Conservation (phyloP, 2,329 filamentous ascomycete species). For the Ascosphaera aggregata region DNA sequence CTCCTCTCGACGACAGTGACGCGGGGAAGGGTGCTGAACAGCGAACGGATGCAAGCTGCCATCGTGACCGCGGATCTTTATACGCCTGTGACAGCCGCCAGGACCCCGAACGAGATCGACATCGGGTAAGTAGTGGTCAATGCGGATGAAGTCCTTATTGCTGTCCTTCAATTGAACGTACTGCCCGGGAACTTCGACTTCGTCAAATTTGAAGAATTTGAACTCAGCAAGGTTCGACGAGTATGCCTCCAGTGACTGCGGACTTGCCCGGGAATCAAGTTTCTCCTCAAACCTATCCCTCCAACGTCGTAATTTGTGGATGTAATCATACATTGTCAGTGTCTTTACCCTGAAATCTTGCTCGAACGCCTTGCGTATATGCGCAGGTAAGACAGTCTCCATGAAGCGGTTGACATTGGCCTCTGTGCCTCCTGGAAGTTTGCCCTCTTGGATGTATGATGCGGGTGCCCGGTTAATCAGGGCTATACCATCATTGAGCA, state of each 20-base stretch:
- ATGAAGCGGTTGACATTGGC: constrained; percentile 93
- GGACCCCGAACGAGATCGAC: constrained; percentile 83
- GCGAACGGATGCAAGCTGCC: constrained; percentile 93
- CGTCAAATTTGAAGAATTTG: constrained; percentile 92
- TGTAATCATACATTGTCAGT: constrained; percentile 96
- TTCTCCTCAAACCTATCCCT: constrained; percentile 96
- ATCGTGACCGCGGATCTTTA: constrained; percentile 94
- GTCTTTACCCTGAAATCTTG: constrained; percentile 90
- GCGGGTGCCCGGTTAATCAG: constrained; percentile 75
- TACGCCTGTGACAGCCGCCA: constrained; percentile 69
- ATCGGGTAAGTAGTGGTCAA: constrained; percentile 87
- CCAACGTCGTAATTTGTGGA: constrained; percentile 88
- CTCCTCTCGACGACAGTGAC: constrained; percentile 85
- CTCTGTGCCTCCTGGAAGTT: constrained; percentile 73
- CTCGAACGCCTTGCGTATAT: constrained; percentile 93
- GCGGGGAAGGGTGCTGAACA: constrained; percentile 81
- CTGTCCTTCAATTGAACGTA: constrained; percentile 96
- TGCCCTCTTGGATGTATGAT: constrained; percentile 75
- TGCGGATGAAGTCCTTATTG: constrained; percentile 94
- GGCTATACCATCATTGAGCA: constrained; percentile 83
- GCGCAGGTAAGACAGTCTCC: constrained; percentile 79
- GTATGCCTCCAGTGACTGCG: constrained; percentile 57
- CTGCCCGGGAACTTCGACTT: constrained; percentile 92
- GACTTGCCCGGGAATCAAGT: constrained; percentile 58
- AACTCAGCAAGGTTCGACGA: constrained; percentile 91